Conservation (phyloP, 208 protist species). For the Porcisia hertigi region DNA sequence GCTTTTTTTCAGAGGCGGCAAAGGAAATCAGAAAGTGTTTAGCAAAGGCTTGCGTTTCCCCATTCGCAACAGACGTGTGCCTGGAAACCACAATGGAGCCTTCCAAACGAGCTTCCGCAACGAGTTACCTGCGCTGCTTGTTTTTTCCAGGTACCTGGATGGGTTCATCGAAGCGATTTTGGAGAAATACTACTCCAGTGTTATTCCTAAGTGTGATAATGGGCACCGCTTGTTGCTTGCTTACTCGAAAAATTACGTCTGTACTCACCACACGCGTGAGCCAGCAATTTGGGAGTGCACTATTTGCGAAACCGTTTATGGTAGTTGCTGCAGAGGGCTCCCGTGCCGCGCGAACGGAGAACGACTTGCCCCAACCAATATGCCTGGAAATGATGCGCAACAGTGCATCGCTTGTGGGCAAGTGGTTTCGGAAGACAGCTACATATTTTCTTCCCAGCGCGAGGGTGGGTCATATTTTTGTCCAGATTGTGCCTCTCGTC, state of each 20-base stretch:
- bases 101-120: conserved; percentile 41
- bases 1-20: conserved; percentile 47
- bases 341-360: conserved; percentile 40
- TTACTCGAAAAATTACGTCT: conserved; percentile 47
- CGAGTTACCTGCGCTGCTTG: conserved; percentile 69
- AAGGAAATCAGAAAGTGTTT: conserved; percentile 3
- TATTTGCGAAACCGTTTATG: conserved; percentile 79
- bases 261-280: conserved; percentile 54
- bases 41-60: conserved; percentile 33
- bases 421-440: conserved; percentile 33
- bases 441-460: conserved; percentile 19
- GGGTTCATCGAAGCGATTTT: conserved; percentile 33
- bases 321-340: conserved; percentile 61
- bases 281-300: conserved; percentile 78
- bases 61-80: conserved; percentile 41
- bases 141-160: conserved; percentile 55
- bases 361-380: conserved; percentile 10
- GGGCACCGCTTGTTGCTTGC: conserved; percentile 75
- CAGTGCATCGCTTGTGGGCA: conserved; percentile 41
- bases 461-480: conserved; percentile 29
- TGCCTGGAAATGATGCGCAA: neutral
- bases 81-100: conserved; percentile 30
- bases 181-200: conserved; percentile 52
- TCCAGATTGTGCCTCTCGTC: conserved; percentile 74
- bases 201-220: conserved; percentile 67